Base-by-base conservation (phyloP, 352 stramenopile genomes). In the Pythium folliculosum region DNA sequence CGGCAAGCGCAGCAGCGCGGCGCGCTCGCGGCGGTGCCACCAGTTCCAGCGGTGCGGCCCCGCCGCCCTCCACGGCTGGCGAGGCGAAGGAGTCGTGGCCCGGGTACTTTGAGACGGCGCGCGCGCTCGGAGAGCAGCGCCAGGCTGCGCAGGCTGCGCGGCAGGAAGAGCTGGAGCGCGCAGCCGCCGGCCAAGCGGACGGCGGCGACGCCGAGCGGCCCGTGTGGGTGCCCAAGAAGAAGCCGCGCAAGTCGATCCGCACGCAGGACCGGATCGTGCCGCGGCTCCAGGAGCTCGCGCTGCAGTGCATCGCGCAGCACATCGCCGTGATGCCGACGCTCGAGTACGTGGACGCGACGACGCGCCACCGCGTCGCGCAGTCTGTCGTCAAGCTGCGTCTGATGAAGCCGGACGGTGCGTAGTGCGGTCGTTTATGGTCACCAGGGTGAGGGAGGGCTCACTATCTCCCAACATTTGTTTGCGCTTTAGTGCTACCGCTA, bases 81-180 rank as follows among this genome's bases (percentile, higher is more conserved):
- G 60, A 67, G 5, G 25, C 45, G 23, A 62, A 69, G 21, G 48
- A 70, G 40, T 60, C 60, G 17, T 95, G 84, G 84, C 86, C 86
- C 3, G 86, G 86, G n/a, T 93, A 93, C 73, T 93, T 86, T 53
- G 68, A 77, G 17, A 95, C 86, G 0, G 83, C 81, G 16, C 76
- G 80, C 21, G 78, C 81, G 51, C 75, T 95, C 35, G 60, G 68
- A 21, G 77, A 92, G 54, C 84, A 91, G 44, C 84, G 86, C 0
- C 60, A 80, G 47, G 84, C 82, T 0, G 86, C 86, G 6, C 82
- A 90, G 59, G 77, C 71, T 0, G 81, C 80, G 32, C 81, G 86
- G 0, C 81, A 87, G 50, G 72, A 84, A 53, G 72, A 82, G 50
- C 69, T 88, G 5, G 76, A 81, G 60, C 73, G 76, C 8, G 74